phyloP scores from a whole-genome alignment of 192 early-diverging fungal species.

The Umbelopsis ramanniana region DNA sequence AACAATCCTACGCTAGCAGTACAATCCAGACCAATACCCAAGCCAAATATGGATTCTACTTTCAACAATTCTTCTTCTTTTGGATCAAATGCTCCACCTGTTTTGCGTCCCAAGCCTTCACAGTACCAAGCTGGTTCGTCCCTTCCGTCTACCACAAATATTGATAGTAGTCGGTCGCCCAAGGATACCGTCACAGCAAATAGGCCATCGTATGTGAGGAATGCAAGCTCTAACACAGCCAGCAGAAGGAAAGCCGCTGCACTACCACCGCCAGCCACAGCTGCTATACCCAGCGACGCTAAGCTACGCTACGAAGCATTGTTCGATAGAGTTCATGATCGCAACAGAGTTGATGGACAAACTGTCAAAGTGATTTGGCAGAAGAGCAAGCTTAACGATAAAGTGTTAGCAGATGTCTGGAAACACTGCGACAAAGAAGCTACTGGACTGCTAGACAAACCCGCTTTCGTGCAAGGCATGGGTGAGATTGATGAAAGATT shows the following conservation, averaged over 20 bases:
- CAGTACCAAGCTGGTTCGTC: not conserved
- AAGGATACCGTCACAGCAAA: not conserved
- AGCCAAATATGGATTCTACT: not conserved
- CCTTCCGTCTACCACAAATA: not conserved
- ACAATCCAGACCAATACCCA: not conserved
- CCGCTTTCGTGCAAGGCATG: slow-evolving; percentile 32
- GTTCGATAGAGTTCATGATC: slow-evolving; percentile 31
- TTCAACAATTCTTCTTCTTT: not conserved
- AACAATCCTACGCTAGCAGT: not conserved
- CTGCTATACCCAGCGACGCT: not conserved
- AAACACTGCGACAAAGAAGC: slow-evolving; percentile 28
- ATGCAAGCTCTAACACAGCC: not conserved
- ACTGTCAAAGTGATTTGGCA: slow-evolving; percentile 22
- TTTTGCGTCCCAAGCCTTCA: not conserved
- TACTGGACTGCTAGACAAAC: slow-evolving; percentile 32
- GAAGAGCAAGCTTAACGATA: slow-evolving; percentile 26
- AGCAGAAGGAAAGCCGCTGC: slow-evolving; percentile 23
- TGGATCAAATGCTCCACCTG: not conserved
- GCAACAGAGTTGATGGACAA: slow-evolving; percentile 29
- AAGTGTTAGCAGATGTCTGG: slow-evolving; percentile 30
- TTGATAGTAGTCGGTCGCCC: not conserved
- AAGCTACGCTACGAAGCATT: slow-evolving; percentile 19
- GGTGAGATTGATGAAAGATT: slow-evolving; percentile 28
- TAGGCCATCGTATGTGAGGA: not conserved
- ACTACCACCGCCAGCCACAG: slow-evolving; percentile 28